A percentile compares a stretch with the other conserved stretches of the same genome.
phyloP scores from a whole-genome alignment of 2,329 filamentous ascomycete genomes.

The Trichoderma sp. region DNA sequence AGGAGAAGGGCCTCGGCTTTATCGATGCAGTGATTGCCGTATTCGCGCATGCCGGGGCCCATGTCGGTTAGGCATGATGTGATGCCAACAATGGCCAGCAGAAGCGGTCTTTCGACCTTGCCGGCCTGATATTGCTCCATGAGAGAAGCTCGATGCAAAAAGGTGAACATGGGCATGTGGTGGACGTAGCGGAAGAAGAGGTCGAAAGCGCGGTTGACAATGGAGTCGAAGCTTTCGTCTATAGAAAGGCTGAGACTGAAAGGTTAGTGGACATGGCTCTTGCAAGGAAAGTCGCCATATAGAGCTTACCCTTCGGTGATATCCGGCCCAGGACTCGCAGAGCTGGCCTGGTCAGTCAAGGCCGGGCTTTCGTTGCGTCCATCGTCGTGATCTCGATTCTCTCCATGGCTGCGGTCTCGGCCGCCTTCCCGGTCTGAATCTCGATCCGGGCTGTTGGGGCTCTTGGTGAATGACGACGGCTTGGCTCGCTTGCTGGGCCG shows the following conservation, averaged over 20 bases:
- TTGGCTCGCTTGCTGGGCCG: constrained; percentile 51
- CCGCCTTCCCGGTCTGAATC: constrained; percentile 35
- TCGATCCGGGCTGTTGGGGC: constrained; percentile 42
- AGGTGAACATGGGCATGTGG: constrained; percentile 62
- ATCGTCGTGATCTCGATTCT: constrained; percentile 35
- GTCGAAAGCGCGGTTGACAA: constrained; percentile 58
- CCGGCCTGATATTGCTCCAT: constrained; percentile 63
- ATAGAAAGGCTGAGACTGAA: constrained; percentile 37
- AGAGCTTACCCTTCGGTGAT: constrained; percentile 43
- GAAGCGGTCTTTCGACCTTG: constrained; percentile 57
- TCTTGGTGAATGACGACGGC: constrained; percentile 33
- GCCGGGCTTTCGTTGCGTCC: constrained; percentile 43
- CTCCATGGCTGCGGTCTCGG: background rate
- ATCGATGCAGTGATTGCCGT: constrained; percentile 58
- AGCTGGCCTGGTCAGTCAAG: constrained; percentile 42
- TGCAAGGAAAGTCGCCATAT: background rate
- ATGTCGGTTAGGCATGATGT: constrained; percentile 60
- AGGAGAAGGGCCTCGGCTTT: constrained; percentile 59
- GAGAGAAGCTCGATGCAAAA: constrained; percentile 61
- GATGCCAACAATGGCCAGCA: constrained; percentile 60
- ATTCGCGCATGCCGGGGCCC: constrained; percentile 55
- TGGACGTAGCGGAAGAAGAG: constrained; percentile 63
- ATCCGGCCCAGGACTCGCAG: constrained; percentile 42
- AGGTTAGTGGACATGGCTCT: background rate
- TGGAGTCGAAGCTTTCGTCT: constrained; percentile 52